Evolutionary conservation across 768 basidiomycete genomes (phyloP).

Genomic region (Lactifluus subvellereus): DNA sequence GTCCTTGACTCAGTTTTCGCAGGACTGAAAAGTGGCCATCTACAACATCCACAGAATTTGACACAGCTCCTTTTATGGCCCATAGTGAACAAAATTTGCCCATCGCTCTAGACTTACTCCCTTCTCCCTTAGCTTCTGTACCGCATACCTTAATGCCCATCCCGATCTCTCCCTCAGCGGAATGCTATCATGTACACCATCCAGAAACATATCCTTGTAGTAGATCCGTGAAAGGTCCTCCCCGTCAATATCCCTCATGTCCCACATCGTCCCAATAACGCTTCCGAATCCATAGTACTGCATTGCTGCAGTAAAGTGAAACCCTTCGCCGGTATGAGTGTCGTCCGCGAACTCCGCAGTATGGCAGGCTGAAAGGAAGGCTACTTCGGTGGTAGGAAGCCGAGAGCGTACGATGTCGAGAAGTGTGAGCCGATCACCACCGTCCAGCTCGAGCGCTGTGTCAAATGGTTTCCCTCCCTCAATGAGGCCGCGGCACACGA

Average conservation of each 20-base stretch:
- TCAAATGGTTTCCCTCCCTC: background rate
- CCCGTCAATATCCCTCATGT: constrained; percentile 9
- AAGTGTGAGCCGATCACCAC: background rate
- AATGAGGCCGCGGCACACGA: background rate
- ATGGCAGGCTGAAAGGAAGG: constrained; percentile 4
- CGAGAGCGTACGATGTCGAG: background rate
- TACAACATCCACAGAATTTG: background rate
- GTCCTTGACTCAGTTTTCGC: background rate
- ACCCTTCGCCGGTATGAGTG: constrained; percentile 6
- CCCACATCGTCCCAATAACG: no score
- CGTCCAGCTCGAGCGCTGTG: background rate
- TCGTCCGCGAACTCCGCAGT: background rate
- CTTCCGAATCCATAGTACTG: no score
- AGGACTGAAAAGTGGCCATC: no score
- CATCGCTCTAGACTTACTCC: constrained; percentile 4
- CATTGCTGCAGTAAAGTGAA: constrained; percentile 13
- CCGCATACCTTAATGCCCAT: background rate
- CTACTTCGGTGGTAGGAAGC: constrained; percentile 10
- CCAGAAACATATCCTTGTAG: no score
- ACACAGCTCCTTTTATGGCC: background rate
- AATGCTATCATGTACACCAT: background rate
- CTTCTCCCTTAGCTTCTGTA: constrained; percentile 9
- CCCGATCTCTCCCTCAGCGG: background rate
- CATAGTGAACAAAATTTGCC: constrained; percentile 16
- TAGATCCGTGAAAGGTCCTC: background rate